Evolutionary conservation across 169 alveolate genomes (phyloP), one percentile per base, ranked within the genome.

Genomic region (Perkinsus chesapeaki): DNA sequence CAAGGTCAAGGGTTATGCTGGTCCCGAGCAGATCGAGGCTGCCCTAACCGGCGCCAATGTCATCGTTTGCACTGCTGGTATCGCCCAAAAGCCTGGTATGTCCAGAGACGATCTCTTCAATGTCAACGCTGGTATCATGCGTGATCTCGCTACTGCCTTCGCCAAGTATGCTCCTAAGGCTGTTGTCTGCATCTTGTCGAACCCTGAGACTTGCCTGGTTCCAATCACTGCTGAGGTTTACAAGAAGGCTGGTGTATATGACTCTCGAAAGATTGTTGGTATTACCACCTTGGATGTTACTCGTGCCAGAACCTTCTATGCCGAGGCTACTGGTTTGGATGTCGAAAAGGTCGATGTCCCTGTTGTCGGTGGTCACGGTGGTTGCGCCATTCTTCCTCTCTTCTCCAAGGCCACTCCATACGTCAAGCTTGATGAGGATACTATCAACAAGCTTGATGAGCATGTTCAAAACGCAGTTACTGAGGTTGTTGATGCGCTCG

Each of bases 281-380:
- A 92, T 94, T 94, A 95, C 96, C 0, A 92, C 95, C n/a, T 91
- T 95, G 36, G 97, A 95, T 93, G 92, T 96, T n/a, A 92, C 95
- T 73, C 94, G 96, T 93, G 95, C 95, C 48, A 95, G 93, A 92
- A 94, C 96, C 19, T 94, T 93, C 91, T 91, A 94, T 39, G 94
- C 96, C 27, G 93, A 94, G 91, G 94, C 93, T 27, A 93, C 94
- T 91, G 92, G 92, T 39, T 23, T 38, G 37, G 92, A 91, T 37
- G 92, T 91, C 12, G 47, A 38, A 38, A 10, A 39, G 38, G 48
- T 91, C 38, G 38, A 91, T 16, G 94, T 95, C 19, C 93, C 94
- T 73, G 95, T 94, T 36, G 94, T 95, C 39, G 97, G 97, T 48
- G 97, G 96, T 23, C 97, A 95, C 92, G 96, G 96, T 12, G 96